A percentile compares a stretch with the other conserved stretches of the same genome.
phyloP scores from a whole-genome alignment of 202 grass and related monocot genomes.

The Hordeum pubiflorum region DNA sequence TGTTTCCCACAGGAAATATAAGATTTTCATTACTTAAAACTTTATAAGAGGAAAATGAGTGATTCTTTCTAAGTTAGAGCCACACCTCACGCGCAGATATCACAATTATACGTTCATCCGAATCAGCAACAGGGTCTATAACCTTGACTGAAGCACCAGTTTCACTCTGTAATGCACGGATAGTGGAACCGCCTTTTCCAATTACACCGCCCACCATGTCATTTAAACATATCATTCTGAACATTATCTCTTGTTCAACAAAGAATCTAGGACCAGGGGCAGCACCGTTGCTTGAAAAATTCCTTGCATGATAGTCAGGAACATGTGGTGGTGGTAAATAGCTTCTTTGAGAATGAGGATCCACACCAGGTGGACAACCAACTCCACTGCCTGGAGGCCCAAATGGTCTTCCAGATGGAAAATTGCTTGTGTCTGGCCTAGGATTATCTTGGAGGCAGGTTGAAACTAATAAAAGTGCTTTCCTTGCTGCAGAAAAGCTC shows the following conservation, averaged over 20 bases:
- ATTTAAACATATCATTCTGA: constrained; percentile 68
- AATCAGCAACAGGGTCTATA: constrained; percentile 52
- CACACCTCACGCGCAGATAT: constrained; percentile 68
- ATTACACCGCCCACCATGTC: constrained; percentile 67
- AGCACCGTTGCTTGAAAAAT: constrained; percentile 34
- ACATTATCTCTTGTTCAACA: constrained; percentile 63
- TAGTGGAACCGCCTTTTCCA: constrained; percentile 61
- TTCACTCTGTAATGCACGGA: constrained; percentile 68
- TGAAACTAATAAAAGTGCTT: constrained; percentile 60
- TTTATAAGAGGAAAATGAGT: not conserved
- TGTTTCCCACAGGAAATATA: not conserved
- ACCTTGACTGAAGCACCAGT: constrained; percentile 76
- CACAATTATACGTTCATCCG: constrained; percentile 49
- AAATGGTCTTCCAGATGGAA: constrained; percentile 40
- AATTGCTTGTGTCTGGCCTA: constrained; percentile 35
- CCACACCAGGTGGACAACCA: constrained; percentile 36
- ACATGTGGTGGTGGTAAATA: constrained; percentile 45
- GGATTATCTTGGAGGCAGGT: constrained; percentile 70
- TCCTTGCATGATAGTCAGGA: constrained; percentile 51
- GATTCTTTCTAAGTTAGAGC: constrained; percentile 19
- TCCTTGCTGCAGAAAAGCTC: constrained; percentile 57
- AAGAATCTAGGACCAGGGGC: constrained; percentile 48
- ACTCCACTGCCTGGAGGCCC: constrained; percentile 36
- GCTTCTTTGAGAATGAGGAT: constrained; percentile 59
- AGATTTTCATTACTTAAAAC: constrained; percentile 12